Conservation (phyloP, 2,329 filamentous ascomycete genomes). For the Didymella segeticola region DNA sequence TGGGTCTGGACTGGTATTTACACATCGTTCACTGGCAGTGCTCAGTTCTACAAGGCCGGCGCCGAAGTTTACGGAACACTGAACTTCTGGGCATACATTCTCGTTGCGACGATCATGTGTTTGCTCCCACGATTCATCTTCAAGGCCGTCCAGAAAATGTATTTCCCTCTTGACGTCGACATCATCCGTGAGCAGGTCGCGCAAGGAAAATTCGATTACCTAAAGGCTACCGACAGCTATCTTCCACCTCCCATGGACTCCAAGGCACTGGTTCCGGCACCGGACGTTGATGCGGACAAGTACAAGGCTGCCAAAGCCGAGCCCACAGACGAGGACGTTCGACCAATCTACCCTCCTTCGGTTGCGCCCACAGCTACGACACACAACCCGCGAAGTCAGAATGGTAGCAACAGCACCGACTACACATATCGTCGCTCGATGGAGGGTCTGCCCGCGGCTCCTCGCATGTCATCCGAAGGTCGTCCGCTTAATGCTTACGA, state of each 20-base stretch:
- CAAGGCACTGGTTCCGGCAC: constrained; percentile 62
- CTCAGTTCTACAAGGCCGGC: constrained; percentile 77
- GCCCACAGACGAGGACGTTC: constrained; percentile 78
- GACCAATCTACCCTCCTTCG: constrained; percentile 93
- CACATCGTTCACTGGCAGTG: constrained; percentile 64
- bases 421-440: constrained; percentile 66
- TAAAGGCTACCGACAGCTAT: constrained; percentile 64
- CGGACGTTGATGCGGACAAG: constrained; percentile 57
- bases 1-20: constrained; percentile 98
- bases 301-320: constrained; percentile 54
- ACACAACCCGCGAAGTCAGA: constrained; percentile 83
- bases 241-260: constrained; percentile 51
- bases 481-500: constrained; percentile 22
- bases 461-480: constrained; percentile 43
- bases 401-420: constrained; percentile 92
- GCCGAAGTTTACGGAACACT: constrained; percentile 79
- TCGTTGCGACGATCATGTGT: constrained; percentile 81
- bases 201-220: constrained; percentile 79
- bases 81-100: constrained; percentile 84
- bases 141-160: constrained; percentile 92
- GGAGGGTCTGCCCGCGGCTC: constrained; percentile 38
- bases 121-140: constrained; percentile 85
- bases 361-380: constrained; percentile 72
- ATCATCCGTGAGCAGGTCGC: constrained; percentile 93
- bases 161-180: constrained; percentile 89